These are phyloP conservation scores for Lactuca sativa DNA, from an alignment of 129 eudicot genomes.

Conservation along the genomic window DNA sequence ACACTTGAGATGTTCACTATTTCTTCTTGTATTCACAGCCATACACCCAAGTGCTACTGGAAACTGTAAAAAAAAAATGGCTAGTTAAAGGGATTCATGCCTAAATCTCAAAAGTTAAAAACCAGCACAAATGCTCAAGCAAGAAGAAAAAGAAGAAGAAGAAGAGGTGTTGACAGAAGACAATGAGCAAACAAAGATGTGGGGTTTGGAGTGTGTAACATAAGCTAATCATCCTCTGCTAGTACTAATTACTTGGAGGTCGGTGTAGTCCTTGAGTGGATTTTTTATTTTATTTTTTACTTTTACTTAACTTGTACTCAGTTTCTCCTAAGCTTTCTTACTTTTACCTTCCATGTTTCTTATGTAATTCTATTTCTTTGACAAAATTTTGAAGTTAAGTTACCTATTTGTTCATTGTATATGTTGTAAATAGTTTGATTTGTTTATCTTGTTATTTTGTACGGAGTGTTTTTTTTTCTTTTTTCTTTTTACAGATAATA, in stretches of 20 bases:
- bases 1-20: slow-evolving; percentile 5
- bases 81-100: slow-evolving; percentile 10
- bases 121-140: slow-evolving; percentile 17
- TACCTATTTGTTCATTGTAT: slow-evolving; percentile 6
- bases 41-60: slow-evolving; percentile 15
- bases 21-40: slow-evolving; percentile 19
- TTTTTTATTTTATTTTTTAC: neutral
- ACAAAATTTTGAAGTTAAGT: slow-evolving; percentile 14
- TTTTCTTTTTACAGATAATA: neutral
- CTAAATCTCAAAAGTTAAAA: slow-evolving; percentile 9
- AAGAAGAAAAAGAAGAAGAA: slow-evolving; percentile 11
- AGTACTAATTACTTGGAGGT: slow-evolving; percentile 3
- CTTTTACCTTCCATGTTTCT: slow-evolving; percentile 11
- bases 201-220: slow-evolving; percentile 16
- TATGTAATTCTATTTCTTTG: slow-evolving; percentile 13
- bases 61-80: slow-evolving; percentile 10
- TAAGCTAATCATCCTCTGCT: slow-evolving; percentile 19
- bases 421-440: slow-evolving; percentile 5
- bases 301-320: neutral
- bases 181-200: neutral
- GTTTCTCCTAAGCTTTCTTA: neutral
- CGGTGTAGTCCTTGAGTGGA: slow-evolving; percentile 10
- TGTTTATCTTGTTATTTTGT: neutral
- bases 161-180: slow-evolving; percentile 8
- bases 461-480: neutral